Conservation (phyloP, 129 eudicot genomes). For the Flaveria bidentis region DNA sequence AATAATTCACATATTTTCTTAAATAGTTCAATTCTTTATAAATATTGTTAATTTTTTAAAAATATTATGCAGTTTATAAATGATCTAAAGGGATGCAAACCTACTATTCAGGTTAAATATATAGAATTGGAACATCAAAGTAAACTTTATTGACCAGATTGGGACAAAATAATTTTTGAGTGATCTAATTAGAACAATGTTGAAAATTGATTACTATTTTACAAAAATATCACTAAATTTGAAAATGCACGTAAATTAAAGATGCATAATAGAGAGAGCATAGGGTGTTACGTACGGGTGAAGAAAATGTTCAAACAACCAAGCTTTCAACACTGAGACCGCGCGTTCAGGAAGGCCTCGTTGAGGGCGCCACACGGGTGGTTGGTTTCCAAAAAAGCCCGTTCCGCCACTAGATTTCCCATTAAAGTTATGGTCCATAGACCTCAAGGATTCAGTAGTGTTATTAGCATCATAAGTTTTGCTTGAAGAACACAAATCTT, state of each 20-base stretch:
- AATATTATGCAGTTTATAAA: too few relatives aligned
- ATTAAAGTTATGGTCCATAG: conserved; percentile 45
- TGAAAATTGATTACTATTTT: too few relatives aligned
- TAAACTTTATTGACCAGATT: too few relatives aligned
- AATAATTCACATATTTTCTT: too few relatives aligned
- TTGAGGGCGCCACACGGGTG: conserved; percentile 88
- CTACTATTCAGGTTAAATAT: too few relatives aligned
- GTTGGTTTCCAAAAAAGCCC: conserved; percentile 50
- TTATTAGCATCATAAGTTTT: conserved; percentile 29
- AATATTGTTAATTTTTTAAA: too few relatives aligned
- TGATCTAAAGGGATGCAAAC: too few relatives aligned
- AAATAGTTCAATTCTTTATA: too few relatives aligned
- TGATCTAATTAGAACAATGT: too few relatives aligned
- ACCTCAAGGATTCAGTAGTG: conserved; percentile 39
- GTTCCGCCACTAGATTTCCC: conserved; percentile 39
- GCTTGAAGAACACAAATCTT: conserved; percentile 54
- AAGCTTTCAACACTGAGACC: conserved; percentile 75
- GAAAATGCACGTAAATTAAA: background rate
- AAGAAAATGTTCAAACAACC: conserved; percentile 94
- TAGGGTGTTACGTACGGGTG: conserved; percentile 84
- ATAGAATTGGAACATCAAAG: too few relatives aligned
- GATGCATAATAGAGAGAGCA: conserved; percentile 2
- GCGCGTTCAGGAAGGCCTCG: conserved; percentile 95
- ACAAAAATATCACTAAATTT: too few relatives aligned
- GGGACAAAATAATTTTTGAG: too few relatives aligned